phyloP scores from a whole-genome alignment of 2,329 filamentous ascomycete genomes.

The Alternaria ethzedia region DNA sequence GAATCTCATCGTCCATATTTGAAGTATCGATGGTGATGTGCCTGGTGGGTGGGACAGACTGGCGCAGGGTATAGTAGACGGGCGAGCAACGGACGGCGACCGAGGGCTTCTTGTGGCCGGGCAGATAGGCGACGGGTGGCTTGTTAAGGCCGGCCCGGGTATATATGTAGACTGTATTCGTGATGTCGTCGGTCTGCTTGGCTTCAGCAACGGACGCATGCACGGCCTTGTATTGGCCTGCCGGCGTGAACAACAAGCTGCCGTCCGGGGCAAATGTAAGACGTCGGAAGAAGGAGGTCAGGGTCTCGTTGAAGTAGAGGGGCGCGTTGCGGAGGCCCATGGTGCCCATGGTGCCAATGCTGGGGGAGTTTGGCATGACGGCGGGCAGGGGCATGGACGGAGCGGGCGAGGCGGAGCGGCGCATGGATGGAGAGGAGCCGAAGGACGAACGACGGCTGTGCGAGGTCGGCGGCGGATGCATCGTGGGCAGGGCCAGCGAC shows the following conservation, averaged over 20 bases:
- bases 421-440: slow-evolving; percentile 74
- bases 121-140: slow-evolving; percentile 90
- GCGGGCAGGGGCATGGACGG: slow-evolving; percentile 93
- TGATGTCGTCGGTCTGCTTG: slow-evolving; percentile 82
- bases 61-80: slow-evolving; percentile 81
- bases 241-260: slow-evolving; percentile 89
- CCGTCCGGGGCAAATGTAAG: slow-evolving; percentile 95
- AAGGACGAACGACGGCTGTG: slow-evolving; percentile 96
- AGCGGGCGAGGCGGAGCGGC: slow-evolving; percentile 89
- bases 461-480: slow-evolving; percentile 94
- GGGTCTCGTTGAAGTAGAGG: slow-evolving; percentile 94
- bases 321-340: slow-evolving; percentile 75
- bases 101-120: slow-evolving; percentile 97
- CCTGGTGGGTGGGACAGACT: slow-evolving; percentile 70
- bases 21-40: slow-evolving; percentile 96
- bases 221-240: slow-evolving; percentile 90
- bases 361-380: slow-evolving; percentile 93
- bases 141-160: slow-evolving; percentile 96
- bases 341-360: slow-evolving; percentile 62
- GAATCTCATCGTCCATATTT: slow-evolving; percentile 81
- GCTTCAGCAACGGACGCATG: slow-evolving; percentile 70
- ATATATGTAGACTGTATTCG: slow-evolving; percentile 98
- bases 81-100: slow-evolving; percentile 96
- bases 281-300: slow-evolving; percentile 95
- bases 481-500: slow-evolving; percentile 78